Evolutionary conservation across 495 filamentous ascomycete species (phyloP).

Genomic region (Trichocladium antarcticum): DNA sequence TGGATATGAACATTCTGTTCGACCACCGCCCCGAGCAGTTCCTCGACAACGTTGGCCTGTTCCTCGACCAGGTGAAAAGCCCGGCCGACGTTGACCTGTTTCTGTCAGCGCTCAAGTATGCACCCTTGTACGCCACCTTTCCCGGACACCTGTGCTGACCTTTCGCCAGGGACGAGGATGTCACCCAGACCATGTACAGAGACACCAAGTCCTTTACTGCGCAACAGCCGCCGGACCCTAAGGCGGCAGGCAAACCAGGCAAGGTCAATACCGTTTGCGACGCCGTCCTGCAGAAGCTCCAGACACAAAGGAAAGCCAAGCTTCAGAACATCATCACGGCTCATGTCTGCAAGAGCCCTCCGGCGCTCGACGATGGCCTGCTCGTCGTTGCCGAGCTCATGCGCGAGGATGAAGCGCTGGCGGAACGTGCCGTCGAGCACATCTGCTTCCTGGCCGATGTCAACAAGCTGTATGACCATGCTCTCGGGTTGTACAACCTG

Average conservation of each 20-base stretch:
- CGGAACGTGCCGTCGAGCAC: constrained; percentile 81
- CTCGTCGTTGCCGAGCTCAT: constrained; percentile 63
- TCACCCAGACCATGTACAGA: constrained; percentile 85
- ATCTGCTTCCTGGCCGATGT: constrained; percentile 95
- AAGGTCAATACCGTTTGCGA: constrained; percentile 83
- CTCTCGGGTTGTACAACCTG: constrained; percentile 81
- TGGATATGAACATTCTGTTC: constrained; percentile 97
- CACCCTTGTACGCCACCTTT: neutral
- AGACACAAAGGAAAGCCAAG: constrained; percentile 51
- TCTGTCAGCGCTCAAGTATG: constrained; percentile 72
- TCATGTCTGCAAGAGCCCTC: constrained; percentile 83
- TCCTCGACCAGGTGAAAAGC: constrained; percentile 79
- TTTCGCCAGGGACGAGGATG: constrained; percentile 71
- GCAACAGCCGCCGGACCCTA: constrained; percentile 8
- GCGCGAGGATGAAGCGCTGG: constrained; percentile 53
- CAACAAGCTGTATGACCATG: constrained; percentile 82
- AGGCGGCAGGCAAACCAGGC: constrained; percentile 31
- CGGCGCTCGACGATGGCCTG: constrained; percentile 79
- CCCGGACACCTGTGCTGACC: constrained; percentile 5
- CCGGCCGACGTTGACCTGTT: constrained; percentile 83
- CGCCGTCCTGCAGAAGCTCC: constrained; percentile 61
- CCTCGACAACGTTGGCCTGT: constrained; percentile 58
- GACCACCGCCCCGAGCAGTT: constrained; percentile 82
- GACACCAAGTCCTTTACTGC: constrained; percentile 49
- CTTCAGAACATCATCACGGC: constrained; percentile 91